phyloP scores from a whole-genome alignment of 331 rosid genomes.

The Stylosanthes scabra region DNA sequence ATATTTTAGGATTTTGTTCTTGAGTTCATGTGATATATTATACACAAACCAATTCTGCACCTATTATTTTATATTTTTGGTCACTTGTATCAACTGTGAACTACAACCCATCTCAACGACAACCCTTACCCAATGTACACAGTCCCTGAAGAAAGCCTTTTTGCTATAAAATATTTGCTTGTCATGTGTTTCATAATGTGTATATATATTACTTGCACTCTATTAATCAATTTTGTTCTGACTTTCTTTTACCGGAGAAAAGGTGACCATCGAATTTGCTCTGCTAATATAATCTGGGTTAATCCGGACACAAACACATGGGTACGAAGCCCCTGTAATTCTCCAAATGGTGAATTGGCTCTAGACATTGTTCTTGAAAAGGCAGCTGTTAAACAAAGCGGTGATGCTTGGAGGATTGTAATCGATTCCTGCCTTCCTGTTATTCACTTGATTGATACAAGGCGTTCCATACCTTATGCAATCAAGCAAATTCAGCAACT shows the following conservation, averaged over 20 bases:
- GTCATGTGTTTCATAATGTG: neutral
- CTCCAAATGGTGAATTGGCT: constrained; percentile 80
- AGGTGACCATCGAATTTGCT: constrained; percentile 81
- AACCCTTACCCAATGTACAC: neutral
- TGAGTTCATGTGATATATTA: constrained; percentile 7
- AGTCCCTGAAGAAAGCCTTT: neutral
- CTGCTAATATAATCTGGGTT: constrained; percentile 84
- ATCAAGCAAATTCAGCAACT: constrained; percentile 83
- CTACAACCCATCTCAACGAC: neutral
- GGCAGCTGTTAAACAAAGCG: constrained; percentile 70
- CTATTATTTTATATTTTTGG: neutral
- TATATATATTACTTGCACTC: neutral
- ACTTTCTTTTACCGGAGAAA: neutral
- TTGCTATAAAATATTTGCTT: neutral
- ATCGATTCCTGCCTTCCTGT: constrained; percentile 90
- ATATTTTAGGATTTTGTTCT: constrained; percentile 12
- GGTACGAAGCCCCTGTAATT: constrained; percentile 65
- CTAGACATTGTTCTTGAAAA: constrained; percentile 77
- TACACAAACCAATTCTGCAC: constrained; percentile 1
- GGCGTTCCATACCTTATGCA: constrained; percentile 81
- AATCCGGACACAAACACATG: constrained; percentile 79
- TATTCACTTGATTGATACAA: constrained; percentile 83
- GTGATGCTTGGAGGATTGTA: constrained; percentile 97
- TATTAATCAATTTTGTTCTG: neutral
- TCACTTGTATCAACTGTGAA: neutral